Evolutionary conservation across 192 early-diverging fungal species (phyloP).

Genomic region (Funneliformis mosseae): DNA sequence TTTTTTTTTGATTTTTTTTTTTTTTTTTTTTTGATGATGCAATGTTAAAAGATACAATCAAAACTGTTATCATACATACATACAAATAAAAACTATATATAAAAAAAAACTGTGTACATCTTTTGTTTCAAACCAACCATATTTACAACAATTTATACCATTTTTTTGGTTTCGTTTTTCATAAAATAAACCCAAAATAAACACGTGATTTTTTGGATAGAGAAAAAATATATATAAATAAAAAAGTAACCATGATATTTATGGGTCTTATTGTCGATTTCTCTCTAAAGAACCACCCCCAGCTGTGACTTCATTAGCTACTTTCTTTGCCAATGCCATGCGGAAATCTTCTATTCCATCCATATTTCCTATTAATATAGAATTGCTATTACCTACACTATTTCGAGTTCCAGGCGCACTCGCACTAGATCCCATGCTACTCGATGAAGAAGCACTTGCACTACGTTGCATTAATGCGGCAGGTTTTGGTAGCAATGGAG

Average conservation of each 20-base stretch:
- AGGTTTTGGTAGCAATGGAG: slow-evolving; percentile 30
- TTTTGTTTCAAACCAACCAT: neutral
- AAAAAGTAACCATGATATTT: neutral
- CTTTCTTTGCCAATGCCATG: slow-evolving; percentile 24
- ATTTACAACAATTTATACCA: neutral
- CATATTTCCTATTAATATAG: neutral
- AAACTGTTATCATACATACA: neutral
- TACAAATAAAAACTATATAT: neutral
- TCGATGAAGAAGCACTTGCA: slow-evolving; percentile 26
- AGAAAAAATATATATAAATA: neutral
- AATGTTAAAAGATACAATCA: neutral
- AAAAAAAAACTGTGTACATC: neutral
- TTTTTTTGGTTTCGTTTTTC: neutral
- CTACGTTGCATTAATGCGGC: slow-evolving; percentile 27
- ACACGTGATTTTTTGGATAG: neutral
- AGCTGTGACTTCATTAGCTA: slow-evolving; percentile 28
- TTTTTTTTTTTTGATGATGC: neutral
- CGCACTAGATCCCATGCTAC: slow-evolving; percentile 4
- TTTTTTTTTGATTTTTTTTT: neutral
- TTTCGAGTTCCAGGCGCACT: neutral
- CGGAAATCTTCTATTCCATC: slow-evolving; percentile 22
- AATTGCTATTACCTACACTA: slow-evolving; percentile 10
- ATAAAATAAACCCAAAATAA: neutral
- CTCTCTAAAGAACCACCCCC: slow-evolving; percentile 25
- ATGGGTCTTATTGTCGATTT: slow-evolving; percentile 8